phyloP scores from a whole-genome alignment of 164 flowering plant genomes.

The Nelumbo lutea region DNA sequence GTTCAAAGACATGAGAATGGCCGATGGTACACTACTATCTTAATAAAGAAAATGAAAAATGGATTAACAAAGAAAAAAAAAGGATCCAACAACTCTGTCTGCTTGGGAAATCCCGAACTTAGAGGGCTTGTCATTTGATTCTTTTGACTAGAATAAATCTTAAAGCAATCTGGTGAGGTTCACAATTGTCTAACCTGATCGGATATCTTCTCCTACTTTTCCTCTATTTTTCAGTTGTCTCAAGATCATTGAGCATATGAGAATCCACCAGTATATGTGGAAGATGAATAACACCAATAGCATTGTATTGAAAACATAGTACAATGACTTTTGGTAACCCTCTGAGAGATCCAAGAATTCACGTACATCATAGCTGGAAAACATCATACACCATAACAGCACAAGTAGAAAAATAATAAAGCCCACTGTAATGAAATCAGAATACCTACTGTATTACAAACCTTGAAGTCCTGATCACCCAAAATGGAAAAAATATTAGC shows the following conservation, averaged over 20 bases:
- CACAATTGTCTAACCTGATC: conserved; percentile 61
- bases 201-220: conserved; percentile 87
- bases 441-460: conserved; percentile 21
- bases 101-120: too few species aligned
- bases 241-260: conserved; percentile 71
- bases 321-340: conserved; percentile 25
- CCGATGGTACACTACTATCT: too few species aligned
- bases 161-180: background rate
- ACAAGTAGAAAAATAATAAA: background rate
- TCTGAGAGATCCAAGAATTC: conserved; percentile 41
- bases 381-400: conserved; percentile 10
- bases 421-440: background rate
- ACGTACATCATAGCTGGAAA: conserved; percentile 42
- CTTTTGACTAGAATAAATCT: background rate
- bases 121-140: background rate
- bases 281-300: conserved; percentile 68
- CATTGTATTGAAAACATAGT: conserved; percentile 83
- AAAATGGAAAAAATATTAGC: conserved; percentile 76
- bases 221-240: conserved; percentile 81
- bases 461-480: conserved; percentile 74
- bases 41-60: too few species aligned
- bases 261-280: conserved; percentile 95
- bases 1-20: too few species aligned
- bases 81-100: too few species aligned
- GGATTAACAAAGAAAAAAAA: too few species aligned